phyloP scores from a whole-genome alignment of 73 alveolate species.

The Tetrahymena elliotti region DNA sequence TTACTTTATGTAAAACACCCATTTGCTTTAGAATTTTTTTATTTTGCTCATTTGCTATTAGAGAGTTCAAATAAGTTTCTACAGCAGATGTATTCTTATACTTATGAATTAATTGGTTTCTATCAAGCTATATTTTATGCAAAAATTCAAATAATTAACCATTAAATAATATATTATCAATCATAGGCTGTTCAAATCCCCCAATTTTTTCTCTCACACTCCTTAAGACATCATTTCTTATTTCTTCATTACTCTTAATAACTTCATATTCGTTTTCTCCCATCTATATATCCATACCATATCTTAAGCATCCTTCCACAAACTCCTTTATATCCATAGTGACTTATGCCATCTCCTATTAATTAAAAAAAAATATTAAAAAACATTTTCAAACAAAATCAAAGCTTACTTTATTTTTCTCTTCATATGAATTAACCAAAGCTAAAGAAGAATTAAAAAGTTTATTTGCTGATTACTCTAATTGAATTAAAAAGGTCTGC shows the following conservation, averaged over 20 bases:
- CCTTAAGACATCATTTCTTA: not conserved
- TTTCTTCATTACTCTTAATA: not conserved
- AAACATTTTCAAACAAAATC: too few relatives aligned
- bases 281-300: not conserved
- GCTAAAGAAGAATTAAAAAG: not conserved
- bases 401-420: not conserved
- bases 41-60: not conserved
- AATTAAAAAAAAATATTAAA: not conserved
- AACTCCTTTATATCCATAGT: not conserved
- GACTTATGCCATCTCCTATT: not conserved
- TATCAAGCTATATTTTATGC: not conserved
- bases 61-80: not conserved
- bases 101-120: not conserved
- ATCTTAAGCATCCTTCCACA: not conserved
- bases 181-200: not conserved
- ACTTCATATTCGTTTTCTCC: not conserved
- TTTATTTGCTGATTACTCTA: not conserved
- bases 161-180: not conserved
- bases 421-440: not conserved
- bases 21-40: not conserved
- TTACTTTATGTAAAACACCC: not conserved
- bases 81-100: not conserved
- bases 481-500: not conserved
- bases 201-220: not conserved
- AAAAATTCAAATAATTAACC: not conserved